Evolutionary conservation across 2,329 filamentous ascomycete genomes (phyloP), one percentile per base, ranked within the genome.

Genomic region (Ustulina deusta): DNA sequence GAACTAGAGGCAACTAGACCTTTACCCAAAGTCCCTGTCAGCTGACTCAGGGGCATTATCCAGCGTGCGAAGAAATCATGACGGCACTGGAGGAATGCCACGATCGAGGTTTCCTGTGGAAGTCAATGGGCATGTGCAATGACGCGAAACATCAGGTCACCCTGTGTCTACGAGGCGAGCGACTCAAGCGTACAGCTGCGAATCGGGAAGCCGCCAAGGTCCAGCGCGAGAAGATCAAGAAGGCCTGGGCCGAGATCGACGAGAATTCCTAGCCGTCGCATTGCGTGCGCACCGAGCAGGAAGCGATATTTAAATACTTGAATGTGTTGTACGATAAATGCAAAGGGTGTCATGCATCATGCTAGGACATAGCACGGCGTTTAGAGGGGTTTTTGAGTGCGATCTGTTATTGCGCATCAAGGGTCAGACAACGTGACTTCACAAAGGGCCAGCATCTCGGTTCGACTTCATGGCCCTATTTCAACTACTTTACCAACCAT

Each of bases 31-130:
- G 13, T 25, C 32, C 20, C 51, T 13, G 13, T 61, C 17, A 36
- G 42, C 64, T 69, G 9, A 40, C 34, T 42, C 5, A 17, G 29
- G 10, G 22, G 20, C 27, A 6, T 32, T 38, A 51, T 22, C 59
- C 76, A 99, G 96, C 91, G 77, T 99, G 96, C 87, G 93, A 95
- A 81, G 94, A 97, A 74, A 89, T 99, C 79, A 97, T 98, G 89
- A 90, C 86, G 58, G 92, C 93, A 55, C 93, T 99, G 73, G 96
- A 98, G 77, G 93, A 97, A 84, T 99, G 96, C 83, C 96, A 99
- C 78, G 92, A 93, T 36, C 88, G 87, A 67, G 96, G 96, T 62
- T 99, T 99, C 82, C 82, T 99, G 65, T 94, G 92, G 88, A 97
- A 97, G 81, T 90, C 93, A 1, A 83, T 93, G 69, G 96, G 96